Evolutionary conservation across 2,329 filamentous ascomycete species (phyloP).

Genomic region (Arthrinium phaeospermum): DNA sequence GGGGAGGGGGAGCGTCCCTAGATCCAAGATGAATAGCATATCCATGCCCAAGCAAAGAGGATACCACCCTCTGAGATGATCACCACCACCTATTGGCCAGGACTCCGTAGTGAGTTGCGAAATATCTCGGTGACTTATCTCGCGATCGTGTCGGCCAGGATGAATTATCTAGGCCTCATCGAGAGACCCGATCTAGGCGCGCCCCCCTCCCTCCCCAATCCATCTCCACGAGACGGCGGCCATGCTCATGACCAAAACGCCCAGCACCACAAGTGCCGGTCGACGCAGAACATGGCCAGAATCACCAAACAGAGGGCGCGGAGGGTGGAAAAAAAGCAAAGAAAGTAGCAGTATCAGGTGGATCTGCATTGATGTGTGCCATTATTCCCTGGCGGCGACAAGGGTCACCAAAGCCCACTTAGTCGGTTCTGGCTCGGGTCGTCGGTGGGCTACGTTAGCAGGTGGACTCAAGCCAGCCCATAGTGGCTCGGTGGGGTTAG

Average conservation of each 20-base stretch:
- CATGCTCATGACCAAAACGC: not conserved
- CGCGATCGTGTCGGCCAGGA: not conserved
- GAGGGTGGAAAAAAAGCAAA: constrained; percentile 3
- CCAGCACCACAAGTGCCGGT: not conserved
- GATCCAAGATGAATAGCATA: constrained; percentile 10
- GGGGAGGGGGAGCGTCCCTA: not conserved
- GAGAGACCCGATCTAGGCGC: not conserved
- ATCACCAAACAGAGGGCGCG: not conserved
- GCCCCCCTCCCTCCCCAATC: not conserved
- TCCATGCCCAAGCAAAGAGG: constrained; percentile 6
- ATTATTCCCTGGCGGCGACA: constrained; percentile 4
- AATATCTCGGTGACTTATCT: constrained; percentile 5
- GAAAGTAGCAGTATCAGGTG: constrained; percentile 7
- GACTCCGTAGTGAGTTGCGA: not conserved
- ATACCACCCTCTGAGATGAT: not conserved
- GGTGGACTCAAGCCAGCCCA: not conserved
- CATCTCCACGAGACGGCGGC: not conserved
- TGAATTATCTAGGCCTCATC: not conserved
- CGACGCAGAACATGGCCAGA: constrained; percentile 8
- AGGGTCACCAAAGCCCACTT: constrained; percentile 14
- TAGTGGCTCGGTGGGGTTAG: constrained; percentile 6
- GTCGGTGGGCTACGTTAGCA: not conserved
- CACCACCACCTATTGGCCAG: not conserved
- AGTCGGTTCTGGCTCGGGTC: constrained; percentile 14
- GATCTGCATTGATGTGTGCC: constrained; percentile 16